Evolutionary conservation across 441 rosid species (phyloP).

Genomic region (Eugenia klotzschiana): DNA sequence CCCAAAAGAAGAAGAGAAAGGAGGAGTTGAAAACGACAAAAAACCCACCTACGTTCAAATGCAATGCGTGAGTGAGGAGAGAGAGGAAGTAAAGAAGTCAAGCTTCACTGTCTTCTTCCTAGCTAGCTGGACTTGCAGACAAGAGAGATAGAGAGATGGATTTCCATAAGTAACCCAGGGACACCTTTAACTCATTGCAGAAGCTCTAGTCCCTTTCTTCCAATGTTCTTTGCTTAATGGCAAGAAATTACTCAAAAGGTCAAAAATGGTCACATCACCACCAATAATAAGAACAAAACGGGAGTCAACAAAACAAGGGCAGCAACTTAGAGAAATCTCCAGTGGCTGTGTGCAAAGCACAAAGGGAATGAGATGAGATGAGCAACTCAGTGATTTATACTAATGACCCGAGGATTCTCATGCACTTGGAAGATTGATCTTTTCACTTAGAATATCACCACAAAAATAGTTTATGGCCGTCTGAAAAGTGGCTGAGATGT

Average conservation of each 20-base stretch:
- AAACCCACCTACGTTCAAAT: not conserved
- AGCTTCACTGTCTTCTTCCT: not conserved
- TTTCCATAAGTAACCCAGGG: constrained; percentile 13
- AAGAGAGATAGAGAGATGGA: not conserved
- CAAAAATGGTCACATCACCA: not conserved
- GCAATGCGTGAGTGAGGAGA: not conserved
- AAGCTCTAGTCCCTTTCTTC: not conserved
- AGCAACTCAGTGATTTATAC: not conserved
- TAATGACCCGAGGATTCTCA: not conserved
- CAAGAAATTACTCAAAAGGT: not conserved
- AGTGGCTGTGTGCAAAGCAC: not conserved
- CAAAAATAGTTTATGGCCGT: not conserved
- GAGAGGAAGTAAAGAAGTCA: constrained; percentile 10
- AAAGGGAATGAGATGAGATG: not conserved
- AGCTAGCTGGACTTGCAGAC: not conserved
- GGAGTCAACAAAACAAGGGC: not conserved
- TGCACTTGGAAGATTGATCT: not conserved
- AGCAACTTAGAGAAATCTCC: not conserved
- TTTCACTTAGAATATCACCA: not conserved
- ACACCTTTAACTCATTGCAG: not conserved
- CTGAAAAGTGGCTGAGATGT: constrained; percentile 8
- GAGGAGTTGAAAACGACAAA: too few species aligned
- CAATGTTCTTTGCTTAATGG: not conserved
- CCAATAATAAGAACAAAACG: not conserved
- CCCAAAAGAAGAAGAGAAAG: too few species aligned